Base-by-base conservation (phyloP, 2,329 filamentous ascomycete genomes). In the Paraphaeosphaeria sporulosa region DNA sequence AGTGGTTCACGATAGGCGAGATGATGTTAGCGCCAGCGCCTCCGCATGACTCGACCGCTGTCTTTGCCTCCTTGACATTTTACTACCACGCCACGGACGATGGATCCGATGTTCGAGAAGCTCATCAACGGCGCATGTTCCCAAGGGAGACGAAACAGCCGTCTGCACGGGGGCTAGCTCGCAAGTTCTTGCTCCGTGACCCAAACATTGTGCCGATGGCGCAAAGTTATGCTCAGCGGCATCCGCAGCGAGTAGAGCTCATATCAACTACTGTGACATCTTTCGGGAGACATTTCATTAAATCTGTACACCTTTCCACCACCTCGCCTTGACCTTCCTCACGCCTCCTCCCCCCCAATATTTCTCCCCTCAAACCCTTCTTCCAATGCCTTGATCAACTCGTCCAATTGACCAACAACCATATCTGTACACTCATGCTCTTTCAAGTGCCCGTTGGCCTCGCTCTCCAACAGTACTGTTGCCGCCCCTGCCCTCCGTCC, bases 391-490 rank as follows among this genome's bases (percentile, higher is more conserved):
- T 81, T 83, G 55, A 95, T 86, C 65, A 97, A 77, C 61, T 96
- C 92, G 73, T 96, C 92, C 61, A 96, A 75, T 72, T 70, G 63
- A 54, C 79, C 76, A 54, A 97, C 89, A 12, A 88, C 89, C 48
- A 94, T 71, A 77, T 96, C 92, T 0, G 92, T 96, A 75, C 93
- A 87, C 64, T 88, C 85, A 73, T 96, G 91, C 25, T 86, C 82
- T 8, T 84, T 86, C 59, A 97, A 75, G 65, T 90, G 84, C 57
- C 77, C 78, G 73, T 97, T 97, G n/a, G 85, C 89, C n/a, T 92
- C 87, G 71, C 96, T 96, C 17, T 90, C 85, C 47, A 99, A 82
- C 73, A 98, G 74, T n/a, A 98, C 93, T 0, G 95, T 98, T 36
- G 93, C 91, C 1, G 94, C 92, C 0, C 94, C 94, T 0, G 94